Evolutionary conservation across 2,329 filamentous ascomycete species (phyloP).

Genomic region (Pseudonectria buxi): DNA sequence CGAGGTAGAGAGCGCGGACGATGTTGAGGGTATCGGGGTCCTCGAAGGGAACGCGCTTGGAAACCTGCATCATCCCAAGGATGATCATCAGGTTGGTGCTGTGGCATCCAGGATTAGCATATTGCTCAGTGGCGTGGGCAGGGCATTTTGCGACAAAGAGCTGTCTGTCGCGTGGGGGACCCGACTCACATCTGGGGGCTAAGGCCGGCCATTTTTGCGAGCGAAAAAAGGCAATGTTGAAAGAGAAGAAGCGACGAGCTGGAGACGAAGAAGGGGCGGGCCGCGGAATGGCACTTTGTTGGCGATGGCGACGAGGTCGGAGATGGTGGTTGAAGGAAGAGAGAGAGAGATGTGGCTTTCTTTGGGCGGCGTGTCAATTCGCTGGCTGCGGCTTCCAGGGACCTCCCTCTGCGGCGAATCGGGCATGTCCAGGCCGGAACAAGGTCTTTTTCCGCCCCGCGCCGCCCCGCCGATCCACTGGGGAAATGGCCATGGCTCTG

Average conservation of each 20-base stretch:
- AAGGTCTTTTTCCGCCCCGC: no score
- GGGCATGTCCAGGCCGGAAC: no score
- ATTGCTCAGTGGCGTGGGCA: conserved; percentile 8
- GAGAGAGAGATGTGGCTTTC: no score
- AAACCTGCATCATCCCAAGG: conserved; percentile 96
- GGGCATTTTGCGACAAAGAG: conserved; percentile 5
- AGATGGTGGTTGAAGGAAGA: conserved; percentile 4
- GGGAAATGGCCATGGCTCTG: no score
- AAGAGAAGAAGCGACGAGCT: conserved; percentile 1
- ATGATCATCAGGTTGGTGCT: conserved; percentile 93
- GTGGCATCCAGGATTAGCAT: conserved; percentile 21
- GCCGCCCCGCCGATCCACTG: no score
- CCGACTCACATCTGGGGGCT: conserved; percentile 56
- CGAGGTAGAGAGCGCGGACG: conserved; percentile 48
- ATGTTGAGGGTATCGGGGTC: conserved; percentile 58
- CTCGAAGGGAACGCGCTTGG: conserved; percentile 92
- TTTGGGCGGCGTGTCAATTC: no score
- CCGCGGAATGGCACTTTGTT: conserved; percentile 3
- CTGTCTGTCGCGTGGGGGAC: conserved; percentile 1
- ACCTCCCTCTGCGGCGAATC: no score
- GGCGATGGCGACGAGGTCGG: conserved; percentile 5
- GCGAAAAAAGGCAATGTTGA: conserved; percentile 4
- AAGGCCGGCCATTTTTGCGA: conserved; percentile 51
- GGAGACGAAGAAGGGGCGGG: background rate
- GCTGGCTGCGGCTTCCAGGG: no score